Percentiles rank a stretch among this genome's conserved stretches.
Conservation (phyloP, 495 filamentous ascomycete genomes). For the Elasticomyces elasticus region DNA sequence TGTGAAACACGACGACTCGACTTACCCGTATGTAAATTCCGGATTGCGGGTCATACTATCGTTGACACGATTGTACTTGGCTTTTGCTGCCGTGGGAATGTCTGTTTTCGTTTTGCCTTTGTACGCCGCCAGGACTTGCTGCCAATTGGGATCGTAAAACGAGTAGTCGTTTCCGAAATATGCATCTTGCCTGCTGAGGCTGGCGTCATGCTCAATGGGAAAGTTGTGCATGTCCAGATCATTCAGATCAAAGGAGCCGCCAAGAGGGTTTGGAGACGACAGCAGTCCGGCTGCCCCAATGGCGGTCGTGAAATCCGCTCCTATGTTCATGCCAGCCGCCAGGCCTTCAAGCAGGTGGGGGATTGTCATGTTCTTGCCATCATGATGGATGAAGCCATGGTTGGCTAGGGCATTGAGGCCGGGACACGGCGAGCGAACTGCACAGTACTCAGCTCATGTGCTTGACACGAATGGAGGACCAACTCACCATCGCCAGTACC, state of each 20-base stretch:
- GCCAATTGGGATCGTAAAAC: conserved; percentile 19
- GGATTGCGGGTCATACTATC: conserved; percentile 8
- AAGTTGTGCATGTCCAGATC: conserved; percentile 24
- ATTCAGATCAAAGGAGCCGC: conserved; percentile 18
- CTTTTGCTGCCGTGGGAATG: conserved; percentile 16
- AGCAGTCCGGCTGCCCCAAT: conserved; percentile 12
- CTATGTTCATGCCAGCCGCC: conserved; percentile 18
- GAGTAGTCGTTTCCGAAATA: conserved; percentile 17
- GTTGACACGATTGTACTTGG: conserved; percentile 11
- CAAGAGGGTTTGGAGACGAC: conserved; percentile 8
- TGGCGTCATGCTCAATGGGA: conserved; percentile 28
- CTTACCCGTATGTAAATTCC: conserved; percentile 18
- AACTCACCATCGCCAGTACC: conserved; percentile 3
- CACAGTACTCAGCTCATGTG: neutral
- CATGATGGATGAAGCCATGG: conserved; percentile 22
- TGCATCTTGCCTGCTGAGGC: conserved; percentile 20
- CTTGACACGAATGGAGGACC: neutral
- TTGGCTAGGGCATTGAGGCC: conserved; percentile 28
- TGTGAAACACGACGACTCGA: too few relatives aligned
- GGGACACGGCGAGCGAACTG: conserved; percentile 23
- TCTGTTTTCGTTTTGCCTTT: conserved; percentile 7
- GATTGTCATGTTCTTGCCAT: conserved; percentile 21
- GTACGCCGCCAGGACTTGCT: conserved; percentile 13
- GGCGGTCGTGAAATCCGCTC: conserved; percentile 13
- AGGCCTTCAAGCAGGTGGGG: conserved; percentile 15